A percentile compares a stretch with the other conserved stretches of the same genome.
phyloP scores from a whole-genome alignment of 2,329 filamentous ascomycete species.

The Elsinoe ampelina region DNA sequence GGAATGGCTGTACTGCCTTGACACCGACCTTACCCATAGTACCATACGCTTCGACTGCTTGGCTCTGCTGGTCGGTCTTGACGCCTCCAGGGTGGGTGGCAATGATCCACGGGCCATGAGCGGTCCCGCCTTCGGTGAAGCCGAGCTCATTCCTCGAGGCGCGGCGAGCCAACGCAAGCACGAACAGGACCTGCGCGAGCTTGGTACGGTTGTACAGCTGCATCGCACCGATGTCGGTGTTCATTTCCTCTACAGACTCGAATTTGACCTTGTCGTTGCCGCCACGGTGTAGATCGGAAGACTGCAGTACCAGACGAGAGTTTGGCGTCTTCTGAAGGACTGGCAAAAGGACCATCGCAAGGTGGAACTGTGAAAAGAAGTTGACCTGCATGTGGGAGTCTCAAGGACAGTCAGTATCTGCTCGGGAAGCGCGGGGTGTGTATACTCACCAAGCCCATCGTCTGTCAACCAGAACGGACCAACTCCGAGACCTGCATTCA shows the following conservation, averaged over 20 bases:
- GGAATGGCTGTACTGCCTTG: conserved; percentile 35
- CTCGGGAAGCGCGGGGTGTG: background rate
- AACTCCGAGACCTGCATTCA: conserved; percentile 43
- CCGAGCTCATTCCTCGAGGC: conserved; percentile 31
- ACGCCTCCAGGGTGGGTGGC: conserved; percentile 43
- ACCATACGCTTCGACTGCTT: conserved; percentile 43
- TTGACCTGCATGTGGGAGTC: conserved; percentile 45
- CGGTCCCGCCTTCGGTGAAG: conserved; percentile 18
- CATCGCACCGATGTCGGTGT: conserved; percentile 40
- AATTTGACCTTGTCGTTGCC: conserved; percentile 32
- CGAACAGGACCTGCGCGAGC: conserved; percentile 41
- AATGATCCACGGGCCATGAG: conserved; percentile 35
- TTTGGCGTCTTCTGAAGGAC: conserved; percentile 36
- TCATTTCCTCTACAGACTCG: conserved; percentile 38
- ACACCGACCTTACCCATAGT: conserved; percentile 38
- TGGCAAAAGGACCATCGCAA: conserved; percentile 39
- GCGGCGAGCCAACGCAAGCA: conserved; percentile 34
- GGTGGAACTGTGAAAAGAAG: conserved; percentile 41
- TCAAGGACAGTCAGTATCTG: background rate
- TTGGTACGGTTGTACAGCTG: conserved; percentile 43
- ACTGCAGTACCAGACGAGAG: conserved; percentile 41
- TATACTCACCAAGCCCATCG: conserved; percentile 33
- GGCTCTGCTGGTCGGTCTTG: conserved; percentile 39
- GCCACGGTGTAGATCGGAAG: conserved; percentile 41
- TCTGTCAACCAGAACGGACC: conserved; percentile 40